phyloP scores from a whole-genome alignment of 208 protist species.

The Leishmania braziliensis region DNA sequence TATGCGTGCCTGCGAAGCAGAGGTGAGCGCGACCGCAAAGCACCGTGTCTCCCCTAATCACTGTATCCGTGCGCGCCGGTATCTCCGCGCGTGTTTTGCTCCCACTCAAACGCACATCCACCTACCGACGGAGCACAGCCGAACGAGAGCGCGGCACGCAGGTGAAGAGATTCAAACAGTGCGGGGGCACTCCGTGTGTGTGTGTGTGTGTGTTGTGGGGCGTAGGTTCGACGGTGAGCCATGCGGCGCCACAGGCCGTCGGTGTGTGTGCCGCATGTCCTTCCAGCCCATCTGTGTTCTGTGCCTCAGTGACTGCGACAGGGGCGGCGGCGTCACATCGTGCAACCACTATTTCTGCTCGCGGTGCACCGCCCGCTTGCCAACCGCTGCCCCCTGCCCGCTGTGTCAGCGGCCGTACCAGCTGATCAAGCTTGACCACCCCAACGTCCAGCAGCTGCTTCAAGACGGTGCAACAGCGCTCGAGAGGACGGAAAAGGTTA shows the following conservation, averaged over 20 bases:
- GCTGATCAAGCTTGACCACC: constrained; percentile 5
- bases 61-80: background rate
- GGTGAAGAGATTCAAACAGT: background rate
- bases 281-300: constrained; percentile 83
- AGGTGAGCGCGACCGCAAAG: background rate
- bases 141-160: background rate
- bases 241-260: background rate
- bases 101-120: background rate
- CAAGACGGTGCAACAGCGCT: constrained; percentile 45
- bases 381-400: constrained; percentile 52
- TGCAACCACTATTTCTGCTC: constrained; percentile 90
- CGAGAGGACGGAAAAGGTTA: constrained; percentile 30
- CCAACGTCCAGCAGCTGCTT: constrained; percentile 49
- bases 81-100: background rate
- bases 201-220: constrained; percentile 1
- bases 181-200: background rate
- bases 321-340: constrained; percentile 60
- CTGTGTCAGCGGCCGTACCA: constrained; percentile 63
- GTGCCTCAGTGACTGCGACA: constrained; percentile 79
- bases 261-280: constrained; percentile 40
- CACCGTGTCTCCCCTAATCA: background rate
- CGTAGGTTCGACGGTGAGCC: background rate
- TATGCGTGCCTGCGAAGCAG: background rate
- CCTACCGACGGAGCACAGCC: background rate
- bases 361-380: constrained; percentile 61